Evolutionary conservation across 306 rosid species (phyloP).

Genomic region (Vicia sativa): DNA sequence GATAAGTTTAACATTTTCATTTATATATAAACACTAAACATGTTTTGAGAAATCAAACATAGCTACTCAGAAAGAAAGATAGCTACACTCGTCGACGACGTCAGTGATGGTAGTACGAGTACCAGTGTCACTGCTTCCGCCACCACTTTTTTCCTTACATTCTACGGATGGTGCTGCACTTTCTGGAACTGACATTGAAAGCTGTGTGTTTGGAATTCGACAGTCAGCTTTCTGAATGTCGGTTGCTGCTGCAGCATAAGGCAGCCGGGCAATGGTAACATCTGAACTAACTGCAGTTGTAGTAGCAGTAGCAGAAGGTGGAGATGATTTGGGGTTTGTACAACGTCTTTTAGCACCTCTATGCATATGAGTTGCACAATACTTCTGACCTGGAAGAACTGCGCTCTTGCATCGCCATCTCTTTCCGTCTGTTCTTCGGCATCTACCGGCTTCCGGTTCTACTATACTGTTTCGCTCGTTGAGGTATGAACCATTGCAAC

Average conservation of each 20-base stretch:
- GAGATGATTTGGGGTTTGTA: constrained; percentile 29
- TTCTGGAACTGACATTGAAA: constrained; percentile 62
- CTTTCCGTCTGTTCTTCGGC: constrained; percentile 91
- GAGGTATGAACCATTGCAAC: constrained; percentile 44
- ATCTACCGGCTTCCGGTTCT: constrained; percentile 64
- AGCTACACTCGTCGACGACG: constrained; percentile 51
- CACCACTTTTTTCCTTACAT: constrained; percentile 43
- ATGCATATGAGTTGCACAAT: constrained; percentile 75
- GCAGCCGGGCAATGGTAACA: constrained; percentile 34
- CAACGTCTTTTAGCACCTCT: constrained; percentile 73
- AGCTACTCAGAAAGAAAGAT: constrained; percentile 40
- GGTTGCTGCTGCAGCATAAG: constrained; percentile 27
- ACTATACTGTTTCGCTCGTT: constrained; percentile 36
- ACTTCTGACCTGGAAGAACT: constrained; percentile 65
- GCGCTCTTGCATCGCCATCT: constrained; percentile 81
- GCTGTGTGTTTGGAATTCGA: constrained; percentile 58
- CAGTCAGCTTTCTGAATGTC: constrained; percentile 32
- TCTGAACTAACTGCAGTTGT: constrained; percentile 25
- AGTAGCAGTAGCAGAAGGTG: background rate
- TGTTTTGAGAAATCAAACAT: constrained; percentile 17
- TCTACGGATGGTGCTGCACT: constrained; percentile 36
- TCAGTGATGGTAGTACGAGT: constrained; percentile 59
- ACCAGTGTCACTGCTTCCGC: constrained; percentile 57
- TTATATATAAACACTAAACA: background rate
- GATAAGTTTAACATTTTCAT: constrained; percentile 15